Base-by-base conservation (phyloP, 1,139 yeast species). In the Magnusiomyces tetraspermus region DNA sequence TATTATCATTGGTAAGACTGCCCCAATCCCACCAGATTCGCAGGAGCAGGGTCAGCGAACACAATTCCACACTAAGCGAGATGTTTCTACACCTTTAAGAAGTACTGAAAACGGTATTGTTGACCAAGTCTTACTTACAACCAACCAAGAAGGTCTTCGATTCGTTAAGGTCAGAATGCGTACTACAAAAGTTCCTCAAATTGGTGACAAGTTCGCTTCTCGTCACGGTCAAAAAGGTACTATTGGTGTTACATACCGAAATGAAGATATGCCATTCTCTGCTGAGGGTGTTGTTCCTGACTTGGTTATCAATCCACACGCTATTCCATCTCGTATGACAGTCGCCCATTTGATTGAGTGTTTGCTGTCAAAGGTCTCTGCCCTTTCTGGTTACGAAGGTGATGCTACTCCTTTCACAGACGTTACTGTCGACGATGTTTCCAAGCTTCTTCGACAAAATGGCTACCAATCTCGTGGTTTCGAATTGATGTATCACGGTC, bases 201-300 rank as follows among this genome's bases (percentile, higher is more conserved):
- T 94, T 71, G 99, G 99, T 71, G 99, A 92, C 73, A 92, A 92
- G 72, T 92, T 92, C 72, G 97, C 98, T 3, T 90, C 97, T 46
- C 87, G 98, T 75, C 98, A 92, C 76, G 99, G 99, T 71, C 99
- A 94, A 73, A 92, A 92, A 75, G 99, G 99, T 84, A 94, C 98
- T 28, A 90, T 94, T 71, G 99, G 99, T 82, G 95, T 92, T 57
- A 92, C 98, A 0, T 94, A 92, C 68, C 82, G 97, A 67, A 94
- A 92, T 69, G 99, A 92, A 71, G 99, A 92, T 70, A 92, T 92
- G 97, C 99, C 98, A 33, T 92, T 94, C 69, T 83, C 95, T n/a
- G 77, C 87, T 2, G 94, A 92, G 71, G 99, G 99, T 68, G 73
- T 90, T 67, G 97, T 90, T 37, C 99, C 99, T 3, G 99, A 92